Evolutionary conservation across 176 grass and related monocot genomes (phyloP).

Genomic region (Musa acuminata): DNA sequence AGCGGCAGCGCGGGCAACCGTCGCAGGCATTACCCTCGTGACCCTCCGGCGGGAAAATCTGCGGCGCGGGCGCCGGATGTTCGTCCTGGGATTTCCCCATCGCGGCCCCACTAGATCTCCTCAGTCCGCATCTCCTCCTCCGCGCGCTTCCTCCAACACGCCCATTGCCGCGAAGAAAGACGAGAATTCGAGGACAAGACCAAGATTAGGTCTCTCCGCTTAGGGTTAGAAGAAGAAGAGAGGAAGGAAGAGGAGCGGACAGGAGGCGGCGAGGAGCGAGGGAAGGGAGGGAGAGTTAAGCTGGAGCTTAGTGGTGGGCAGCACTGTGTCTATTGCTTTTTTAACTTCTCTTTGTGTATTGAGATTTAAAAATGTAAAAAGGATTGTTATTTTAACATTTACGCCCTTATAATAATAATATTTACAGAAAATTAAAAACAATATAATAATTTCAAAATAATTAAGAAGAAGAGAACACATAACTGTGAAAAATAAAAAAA

Average conservation of each 20-base stretch:
- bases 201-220: neutral
- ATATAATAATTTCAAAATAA: too few relatives aligned
- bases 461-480: too few relatives aligned
- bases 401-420: too few relatives aligned
- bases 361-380: too few relatives aligned
- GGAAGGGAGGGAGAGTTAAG: neutral
- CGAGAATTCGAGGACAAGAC: neutral
- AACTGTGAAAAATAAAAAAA: too few relatives aligned
- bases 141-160: neutral
- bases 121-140: conserved; percentile 8
- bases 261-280: too few relatives aligned
- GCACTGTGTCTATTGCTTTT: neutral
- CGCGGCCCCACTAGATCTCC: conserved; percentile 1
- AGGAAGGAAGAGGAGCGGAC: neutral
- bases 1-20: conserved; percentile 14
- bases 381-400: too few relatives aligned
- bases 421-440: too few relatives aligned
- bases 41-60: neutral
- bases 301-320: neutral
- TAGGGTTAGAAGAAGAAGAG: neutral
- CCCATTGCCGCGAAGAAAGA: conserved; percentile 10
- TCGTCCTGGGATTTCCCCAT: conserved; percentile 25
- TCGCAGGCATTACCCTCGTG: conserved; percentile 2
- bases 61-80: conserved; percentile 4
- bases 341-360: too few relatives aligned